Evolutionary conservation across 495 filamentous ascomycete genomes (phyloP).

Genomic region (Aspergillus ellipticus): DNA sequence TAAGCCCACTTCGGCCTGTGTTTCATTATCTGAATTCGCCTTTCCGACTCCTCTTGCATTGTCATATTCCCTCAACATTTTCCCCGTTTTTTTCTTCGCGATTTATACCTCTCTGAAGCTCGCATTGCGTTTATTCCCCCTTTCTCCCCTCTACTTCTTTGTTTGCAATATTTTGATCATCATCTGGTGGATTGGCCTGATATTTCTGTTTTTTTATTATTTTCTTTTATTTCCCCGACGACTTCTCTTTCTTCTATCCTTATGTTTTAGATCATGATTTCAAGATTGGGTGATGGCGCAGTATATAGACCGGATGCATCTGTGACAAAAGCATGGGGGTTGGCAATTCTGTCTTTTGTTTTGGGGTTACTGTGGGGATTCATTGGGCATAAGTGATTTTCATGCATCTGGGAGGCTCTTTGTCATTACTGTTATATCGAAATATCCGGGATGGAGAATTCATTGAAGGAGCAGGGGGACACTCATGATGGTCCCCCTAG

Average conservation of each 20-base stretch:
- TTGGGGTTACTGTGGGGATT: slow-evolving; percentile 23
- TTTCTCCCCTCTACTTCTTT: slow-evolving; percentile 3
- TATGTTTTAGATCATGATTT: slow-evolving; percentile 24
- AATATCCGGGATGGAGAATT: slow-evolving; percentile 13
- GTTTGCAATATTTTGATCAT: not conserved
- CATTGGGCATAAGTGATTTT: slow-evolving; percentile 27
- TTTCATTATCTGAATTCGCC: slow-evolving; percentile 8
- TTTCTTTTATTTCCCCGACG: slow-evolving; percentile 11
- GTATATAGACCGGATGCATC: slow-evolving; percentile 27
- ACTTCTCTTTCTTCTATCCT: slow-evolving; percentile 8
- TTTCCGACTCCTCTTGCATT: slow-evolving; percentile 17
- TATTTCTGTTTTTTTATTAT: slow-evolving; percentile 4
- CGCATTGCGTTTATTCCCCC: not conserved
- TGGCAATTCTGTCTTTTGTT: slow-evolving; percentile 15
- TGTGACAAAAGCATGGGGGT: slow-evolving; percentile 23
- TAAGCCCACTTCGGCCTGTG: not conserved
- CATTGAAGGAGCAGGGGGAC: not conserved
- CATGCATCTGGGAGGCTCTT: slow-evolving; percentile 43
- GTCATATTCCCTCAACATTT: slow-evolving; percentile 8
- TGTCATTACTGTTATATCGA: slow-evolving; percentile 20
- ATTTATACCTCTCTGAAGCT: slow-evolving; percentile 6
- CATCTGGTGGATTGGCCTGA: not conserved
- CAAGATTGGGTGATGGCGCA: slow-evolving; percentile 22
- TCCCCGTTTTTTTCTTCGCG: slow-evolving; percentile 15
- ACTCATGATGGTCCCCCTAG: not conserved